phyloP scores from a whole-genome alignment of 2,329 filamentous ascomycete species.

The Penicillium sp. region DNA sequence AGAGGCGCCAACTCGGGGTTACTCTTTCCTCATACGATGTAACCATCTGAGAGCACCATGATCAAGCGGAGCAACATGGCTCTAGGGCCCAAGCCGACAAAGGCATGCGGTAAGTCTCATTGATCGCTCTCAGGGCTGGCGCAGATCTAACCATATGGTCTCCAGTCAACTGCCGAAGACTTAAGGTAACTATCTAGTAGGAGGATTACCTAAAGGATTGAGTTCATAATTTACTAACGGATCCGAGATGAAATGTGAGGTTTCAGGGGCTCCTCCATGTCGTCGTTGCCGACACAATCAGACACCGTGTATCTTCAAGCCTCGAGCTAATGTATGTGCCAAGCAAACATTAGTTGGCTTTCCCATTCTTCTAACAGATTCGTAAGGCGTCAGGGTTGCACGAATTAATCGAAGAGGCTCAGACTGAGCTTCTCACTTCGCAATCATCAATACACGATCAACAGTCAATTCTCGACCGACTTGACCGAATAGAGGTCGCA shows the following conservation, averaged over 20 bases:
- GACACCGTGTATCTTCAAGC: constrained; percentile 29
- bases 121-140: background rate
- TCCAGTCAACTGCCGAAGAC: constrained; percentile 33
- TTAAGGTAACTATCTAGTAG: constrained; percentile 26
- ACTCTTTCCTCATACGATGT: constrained; percentile 7
- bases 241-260: constrained; percentile 34
- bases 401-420: constrained; percentile 16
- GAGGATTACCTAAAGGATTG: background rate
- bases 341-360: background rate
- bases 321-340: constrained; percentile 31
- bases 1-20: background rate
- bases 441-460: constrained; percentile 14
- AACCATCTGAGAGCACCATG: constrained; percentile 16
- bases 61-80: constrained; percentile 19
- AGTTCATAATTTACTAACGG: constrained; percentile 1
- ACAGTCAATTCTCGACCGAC: constrained; percentile 24
- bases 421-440: constrained; percentile 5
- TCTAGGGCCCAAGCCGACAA: constrained; percentile 33
- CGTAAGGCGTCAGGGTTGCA: constrained; percentile 29
- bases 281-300: constrained; percentile 30
- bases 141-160: constrained; percentile 8
- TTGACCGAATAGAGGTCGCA: constrained; percentile 28
- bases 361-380: background rate
- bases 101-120: constrained; percentile 31
- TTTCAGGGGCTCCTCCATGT: constrained; percentile 30